phyloP scores from a whole-genome alignment of 768 basidiomycete genomes.

The Kwoniella dendrophila region DNA sequence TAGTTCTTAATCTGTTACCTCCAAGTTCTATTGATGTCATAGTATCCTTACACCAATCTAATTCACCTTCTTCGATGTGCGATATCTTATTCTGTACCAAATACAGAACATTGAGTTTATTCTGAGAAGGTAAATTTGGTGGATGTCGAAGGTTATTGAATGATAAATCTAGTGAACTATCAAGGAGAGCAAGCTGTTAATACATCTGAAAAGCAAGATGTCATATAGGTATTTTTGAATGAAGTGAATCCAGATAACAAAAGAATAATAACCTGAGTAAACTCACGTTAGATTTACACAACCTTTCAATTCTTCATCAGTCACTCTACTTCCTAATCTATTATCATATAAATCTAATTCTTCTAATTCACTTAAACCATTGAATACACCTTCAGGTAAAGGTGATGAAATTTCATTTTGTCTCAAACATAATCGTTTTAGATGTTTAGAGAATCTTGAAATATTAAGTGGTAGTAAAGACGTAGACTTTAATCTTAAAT shows the following conservation, averaged over 20 bases:
- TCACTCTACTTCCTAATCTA: constrained; percentile 73
- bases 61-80: constrained; percentile 64
- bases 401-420: constrained; percentile 79
- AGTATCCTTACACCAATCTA: constrained; percentile 63
- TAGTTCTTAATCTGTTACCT: constrained; percentile 88
- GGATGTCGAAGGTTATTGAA: constrained; percentile 78
- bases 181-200: not conserved
- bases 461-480: constrained; percentile 62
- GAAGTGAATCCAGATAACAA: constrained; percentile 31
- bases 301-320: constrained; percentile 64
- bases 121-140: constrained; percentile 61
- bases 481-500: constrained; percentile 69
- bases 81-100: constrained; percentile 96
- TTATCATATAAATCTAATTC: constrained; percentile 97
- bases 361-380: constrained; percentile 68
- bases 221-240: not conserved
- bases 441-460: constrained; percentile 68
- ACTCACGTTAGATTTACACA: constrained; percentile 56
- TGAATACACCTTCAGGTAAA: constrained; percentile 69
- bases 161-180: constrained; percentile 83
- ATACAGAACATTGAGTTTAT: constrained; percentile 71
- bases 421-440: constrained; percentile 77
- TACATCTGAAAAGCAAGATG: not conserved
- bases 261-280: not conserved
- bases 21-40: constrained; percentile 87